phyloP scores from a whole-genome alignment of 202 grass and related monocot genomes.

The Panicum virgatum region DNA sequence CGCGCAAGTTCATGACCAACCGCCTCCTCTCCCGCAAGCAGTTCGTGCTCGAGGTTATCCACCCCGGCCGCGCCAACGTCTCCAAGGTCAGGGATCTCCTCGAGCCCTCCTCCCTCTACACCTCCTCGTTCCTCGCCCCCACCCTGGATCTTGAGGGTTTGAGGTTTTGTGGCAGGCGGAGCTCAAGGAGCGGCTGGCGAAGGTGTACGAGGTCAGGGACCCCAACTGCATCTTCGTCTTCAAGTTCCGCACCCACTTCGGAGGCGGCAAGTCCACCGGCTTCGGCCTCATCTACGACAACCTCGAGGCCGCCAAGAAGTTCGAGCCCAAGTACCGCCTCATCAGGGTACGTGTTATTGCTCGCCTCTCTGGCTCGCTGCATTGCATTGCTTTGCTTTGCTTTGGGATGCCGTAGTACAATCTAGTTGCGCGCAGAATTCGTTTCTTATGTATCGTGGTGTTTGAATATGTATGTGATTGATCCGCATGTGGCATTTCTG shows the following conservation, averaged over 20 bases:
- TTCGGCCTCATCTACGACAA: conserved; percentile 95
- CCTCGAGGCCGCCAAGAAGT: conserved; percentile 85
- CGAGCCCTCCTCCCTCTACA: neutral
- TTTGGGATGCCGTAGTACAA: no score
- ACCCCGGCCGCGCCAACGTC: conserved; percentile 86
- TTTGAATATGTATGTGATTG: neutral
- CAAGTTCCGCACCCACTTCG: conserved; percentile 98
- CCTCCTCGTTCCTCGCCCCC: neutral
- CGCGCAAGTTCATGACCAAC: conserved; percentile 97
- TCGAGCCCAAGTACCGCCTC: conserved; percentile 91
- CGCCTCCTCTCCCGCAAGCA: conserved; percentile 88
- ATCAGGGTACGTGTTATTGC: conserved; percentile 63
- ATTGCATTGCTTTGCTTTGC: neutral
- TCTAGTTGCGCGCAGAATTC: neutral
- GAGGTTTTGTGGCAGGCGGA: conserved; percentile 54
- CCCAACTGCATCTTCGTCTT: conserved; percentile 90
- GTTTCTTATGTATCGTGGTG: neutral
- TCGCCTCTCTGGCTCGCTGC: neutral
- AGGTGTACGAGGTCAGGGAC: conserved; percentile 86
- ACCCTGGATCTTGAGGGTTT: neutral
- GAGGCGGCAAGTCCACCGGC: conserved; percentile 90
- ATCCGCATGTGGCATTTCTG: neutral
- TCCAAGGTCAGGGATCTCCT: conserved; percentile 67
- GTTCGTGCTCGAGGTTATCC: conserved; percentile 97
- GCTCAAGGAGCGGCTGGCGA: conserved; percentile 81